Base-by-base conservation (phyloP, 2,329 filamentous ascomycete genomes). In the Westerdykella ornata region DNA sequence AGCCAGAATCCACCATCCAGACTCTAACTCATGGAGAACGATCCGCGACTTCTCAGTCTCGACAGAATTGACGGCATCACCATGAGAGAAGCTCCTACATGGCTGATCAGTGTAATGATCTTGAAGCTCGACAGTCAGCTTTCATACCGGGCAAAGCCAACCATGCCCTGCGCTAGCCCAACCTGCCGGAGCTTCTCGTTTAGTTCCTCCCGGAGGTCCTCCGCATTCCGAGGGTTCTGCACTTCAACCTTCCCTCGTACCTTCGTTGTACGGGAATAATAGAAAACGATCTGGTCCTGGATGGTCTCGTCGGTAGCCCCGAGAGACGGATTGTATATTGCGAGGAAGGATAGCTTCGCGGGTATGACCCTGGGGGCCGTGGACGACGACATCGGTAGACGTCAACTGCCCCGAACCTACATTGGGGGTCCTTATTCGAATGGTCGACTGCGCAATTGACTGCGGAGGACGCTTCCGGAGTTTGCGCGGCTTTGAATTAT, bases 161-260 rank as follows among this genome's bases (percentile, higher is more conserved):
- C 84, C 84, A 97, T 95, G 62, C 89, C 92, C 70, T 98, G 92
- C 31, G 92, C 92, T 48, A 98, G 79, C 29, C 92, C 92, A 62
- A 98, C 88, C 72, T 96, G 89, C 50, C 92, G 80, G 56, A 97
- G 72, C 54, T 83, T 84, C 69, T 94, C 85, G 66, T 97, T 92
- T 59, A 81, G 80, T 57, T 88, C 81, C 51, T 86, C 80, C 5
- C 63, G 62, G 44, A 62, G 45, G 19, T 58, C 49, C 19, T 51
- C 39, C 37, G 77, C 70, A 8, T 56, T 53, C 19, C 66, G 55
- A 30, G 46, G 17, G 16, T 56, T 42, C 29, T 56, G 64, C 37
- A 54, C 52, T 29, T 56, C 49, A 33, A 54, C 56, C 50, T 39
- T 60, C 17, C 47, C 54, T 36, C 57, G 57, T 38, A 56, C 51